Evolutionary conservation across 805 yeast genomes (phyloP).

Genomic region (Suhomyces tanzawaensis): DNA sequence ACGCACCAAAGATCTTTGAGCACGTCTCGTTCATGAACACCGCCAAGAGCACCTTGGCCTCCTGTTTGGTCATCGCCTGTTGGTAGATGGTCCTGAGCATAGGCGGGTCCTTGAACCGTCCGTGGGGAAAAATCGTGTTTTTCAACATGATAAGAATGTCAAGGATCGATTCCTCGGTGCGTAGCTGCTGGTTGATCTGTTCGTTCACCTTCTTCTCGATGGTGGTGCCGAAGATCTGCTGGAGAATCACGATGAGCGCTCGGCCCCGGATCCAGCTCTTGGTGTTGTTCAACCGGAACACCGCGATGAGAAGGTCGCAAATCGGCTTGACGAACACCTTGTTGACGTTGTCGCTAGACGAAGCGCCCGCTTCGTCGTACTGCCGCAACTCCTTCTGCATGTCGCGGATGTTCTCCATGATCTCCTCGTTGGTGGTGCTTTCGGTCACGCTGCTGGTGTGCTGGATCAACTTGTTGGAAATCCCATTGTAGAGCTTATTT

Average conservation of each 20-base stretch:
- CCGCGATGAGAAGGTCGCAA: slow-evolving; percentile 66
- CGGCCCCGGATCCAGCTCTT: slow-evolving; percentile 82
- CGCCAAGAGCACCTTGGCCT: slow-evolving; percentile 56
- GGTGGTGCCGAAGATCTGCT: slow-evolving; percentile 84
- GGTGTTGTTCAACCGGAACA: slow-evolving; percentile 64
- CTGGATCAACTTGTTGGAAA: slow-evolving; percentile 15
- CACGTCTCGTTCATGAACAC: slow-evolving; percentile 61
- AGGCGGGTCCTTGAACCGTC: slow-evolving; percentile 47
- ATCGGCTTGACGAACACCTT: slow-evolving; percentile 74
- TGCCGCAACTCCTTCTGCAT: slow-evolving; percentile 55
- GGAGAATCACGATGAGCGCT: slow-evolving; percentile 76
- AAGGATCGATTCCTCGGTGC: slow-evolving; percentile 46
- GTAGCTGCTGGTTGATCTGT: slow-evolving; percentile 32
- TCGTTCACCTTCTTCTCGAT: slow-evolving; percentile 67
- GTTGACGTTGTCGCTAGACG: slow-evolving; percentile 9
- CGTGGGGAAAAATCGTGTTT: slow-evolving; percentile 40
- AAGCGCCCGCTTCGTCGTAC: slow-evolving; percentile 40
- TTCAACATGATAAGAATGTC: slow-evolving; percentile 27
- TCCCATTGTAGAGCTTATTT: slow-evolving; percentile 32
- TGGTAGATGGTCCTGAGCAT: slow-evolving; percentile 49
- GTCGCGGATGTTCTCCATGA: slow-evolving; percentile 37
- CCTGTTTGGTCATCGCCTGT: slow-evolving; percentile 50
- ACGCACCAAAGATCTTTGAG: slow-evolving; percentile 69
- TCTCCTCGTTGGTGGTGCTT: slow-evolving; percentile 11
- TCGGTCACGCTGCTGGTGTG: slow-evolving; percentile 2